Evolutionary conservation across 2,329 filamentous ascomycete species (phyloP).

Genomic region (Clarireedia sp.): DNA sequence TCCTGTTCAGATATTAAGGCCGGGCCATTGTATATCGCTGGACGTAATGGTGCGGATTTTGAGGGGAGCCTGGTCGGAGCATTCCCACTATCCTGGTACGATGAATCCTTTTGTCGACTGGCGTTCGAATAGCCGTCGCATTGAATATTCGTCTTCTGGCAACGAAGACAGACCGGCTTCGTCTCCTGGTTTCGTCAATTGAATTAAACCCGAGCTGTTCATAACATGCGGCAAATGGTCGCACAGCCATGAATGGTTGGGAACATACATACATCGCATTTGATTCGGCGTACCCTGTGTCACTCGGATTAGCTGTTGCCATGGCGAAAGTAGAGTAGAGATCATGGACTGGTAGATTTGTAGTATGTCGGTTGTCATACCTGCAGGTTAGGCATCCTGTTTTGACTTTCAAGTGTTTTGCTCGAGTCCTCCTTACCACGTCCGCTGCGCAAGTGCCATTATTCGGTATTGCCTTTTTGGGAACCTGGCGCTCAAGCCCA

Average conservation of each 20-base stretch:
- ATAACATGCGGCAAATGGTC: no score
- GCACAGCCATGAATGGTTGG: background rate
- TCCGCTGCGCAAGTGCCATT: background rate
- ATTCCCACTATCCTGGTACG: background rate
- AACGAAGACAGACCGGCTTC: slow-evolving; percentile 16
- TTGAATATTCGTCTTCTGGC: slow-evolving; percentile 11
- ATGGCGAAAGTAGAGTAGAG: background rate
- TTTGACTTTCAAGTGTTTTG: slow-evolving; percentile 4
- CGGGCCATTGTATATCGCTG: background rate
- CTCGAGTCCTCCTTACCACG: background rate
- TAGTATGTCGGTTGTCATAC: slow-evolving; percentile 2
- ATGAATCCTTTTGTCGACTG: background rate
- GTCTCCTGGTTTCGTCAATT: slow-evolving; percentile 11
- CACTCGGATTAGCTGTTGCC: background rate
- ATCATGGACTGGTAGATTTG: background rate
- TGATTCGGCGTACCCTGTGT: background rate
- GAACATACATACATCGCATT: slow-evolving; percentile 6
- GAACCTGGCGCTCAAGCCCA: no score
- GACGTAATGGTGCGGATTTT: background rate
- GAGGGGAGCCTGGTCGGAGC: background rate
- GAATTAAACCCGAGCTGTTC: no score
- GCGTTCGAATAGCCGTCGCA: slow-evolving; percentile 15
- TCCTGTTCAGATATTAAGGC: slow-evolving; percentile 10
- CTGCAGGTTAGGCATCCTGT: slow-evolving; percentile 6
- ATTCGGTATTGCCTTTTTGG: background rate